Evolutionary conservation across 805 yeast species (phyloP), one percentile per base, ranked within the genome.

Genomic region (Wickerhamomyces ciferrii): DNA sequence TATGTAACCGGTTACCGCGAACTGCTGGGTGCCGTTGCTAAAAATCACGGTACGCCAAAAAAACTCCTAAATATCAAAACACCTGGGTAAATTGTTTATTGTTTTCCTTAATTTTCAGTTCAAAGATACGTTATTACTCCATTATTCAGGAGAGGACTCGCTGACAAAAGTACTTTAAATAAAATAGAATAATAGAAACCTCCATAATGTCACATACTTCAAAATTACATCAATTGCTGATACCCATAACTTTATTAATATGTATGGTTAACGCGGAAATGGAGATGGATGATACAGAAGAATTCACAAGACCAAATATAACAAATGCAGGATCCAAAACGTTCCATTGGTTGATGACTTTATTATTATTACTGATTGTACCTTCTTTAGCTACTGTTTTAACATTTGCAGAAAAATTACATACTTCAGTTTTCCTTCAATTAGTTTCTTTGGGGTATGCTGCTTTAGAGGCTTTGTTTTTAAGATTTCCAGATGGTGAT

Each of bases 281-380:
- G 71, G 63, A 58, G 19, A 61, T 61, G 60, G 71, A 63, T 29
- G 53, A 55, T 34, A 54, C 48, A 36, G 45, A 58, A 7, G 66
- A 59, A 11, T 62, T 52, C 32, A 60, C 70, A 2, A 58, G 61
- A 20, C 74, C 74, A 20, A 59, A 66, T 25, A 68, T 69, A 42
- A 61, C 69, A 10, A 67, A 76, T 47, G 77, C 81, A 8, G 72
- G 68, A 2, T 67, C 80, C 8, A 81, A 79, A 54, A 67, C 84
- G 0, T 71, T 81, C 59, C 92, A 85, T 57, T 85, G 89, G 89
- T 58, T 84, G 18, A 41, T 72, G 19, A 67, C 87, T 0, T 44
- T 83, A 19, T 50, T 65, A 1, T 42, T 77, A 5, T 55, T 81
- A 20, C 67, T 83, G 24, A 52, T 84, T 2, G 9, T 78, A 1